phyloP scores from a whole-genome alignment of 495 filamentous ascomycete species.

The Staphylotrichum tortipilum region DNA sequence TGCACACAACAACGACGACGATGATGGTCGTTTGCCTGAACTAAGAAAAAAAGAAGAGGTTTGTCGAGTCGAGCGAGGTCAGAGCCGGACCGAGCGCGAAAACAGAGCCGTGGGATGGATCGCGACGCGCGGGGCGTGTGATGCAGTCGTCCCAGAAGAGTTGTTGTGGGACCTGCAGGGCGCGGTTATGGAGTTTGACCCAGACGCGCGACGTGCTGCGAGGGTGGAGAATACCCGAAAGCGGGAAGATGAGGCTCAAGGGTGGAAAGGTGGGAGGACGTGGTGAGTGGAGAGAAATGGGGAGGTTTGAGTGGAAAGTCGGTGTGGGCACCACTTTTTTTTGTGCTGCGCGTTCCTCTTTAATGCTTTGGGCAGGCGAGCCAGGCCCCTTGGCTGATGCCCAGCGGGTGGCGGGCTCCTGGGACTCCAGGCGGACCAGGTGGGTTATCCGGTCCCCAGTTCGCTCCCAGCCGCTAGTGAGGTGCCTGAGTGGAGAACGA shows the following conservation, averaged over 20 bases:
- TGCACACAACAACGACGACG: conserved; percentile 7
- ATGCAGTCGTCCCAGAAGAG: conserved; percentile 8
- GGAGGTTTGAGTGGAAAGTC: conserved; percentile 28
- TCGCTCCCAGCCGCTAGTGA: conserved; percentile 19
- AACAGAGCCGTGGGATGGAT: too few relatives aligned
- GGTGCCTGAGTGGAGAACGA: conserved; percentile 13
- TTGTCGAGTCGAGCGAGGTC: too few relatives aligned
- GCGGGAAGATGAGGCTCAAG: conserved; percentile 30
- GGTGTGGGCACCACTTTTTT: conserved; percentile 24
- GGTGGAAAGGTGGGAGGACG: conserved; percentile 25
- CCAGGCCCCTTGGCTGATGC: conserved; percentile 26
- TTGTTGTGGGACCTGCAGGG: conserved; percentile 17
- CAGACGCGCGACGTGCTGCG: conserved; percentile 15
- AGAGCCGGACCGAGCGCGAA: too few relatives aligned
- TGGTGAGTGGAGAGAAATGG: conserved; percentile 31
- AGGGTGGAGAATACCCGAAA: conserved; percentile 26
- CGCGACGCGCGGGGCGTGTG: too few relatives aligned
- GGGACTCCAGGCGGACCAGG: too few relatives aligned
- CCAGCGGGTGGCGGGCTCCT: conserved; percentile 19
- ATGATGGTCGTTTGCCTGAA: too few relatives aligned
- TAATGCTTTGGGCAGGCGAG: conserved; percentile 20
- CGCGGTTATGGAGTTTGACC: conserved; percentile 13
- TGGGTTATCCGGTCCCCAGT: conserved; percentile 13
- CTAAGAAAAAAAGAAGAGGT: too few relatives aligned
- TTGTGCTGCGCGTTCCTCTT: conserved; percentile 24